phyloP scores from a whole-genome alignment of 2,329 filamentous ascomycete genomes.

The Aureobasidium sp. region DNA sequence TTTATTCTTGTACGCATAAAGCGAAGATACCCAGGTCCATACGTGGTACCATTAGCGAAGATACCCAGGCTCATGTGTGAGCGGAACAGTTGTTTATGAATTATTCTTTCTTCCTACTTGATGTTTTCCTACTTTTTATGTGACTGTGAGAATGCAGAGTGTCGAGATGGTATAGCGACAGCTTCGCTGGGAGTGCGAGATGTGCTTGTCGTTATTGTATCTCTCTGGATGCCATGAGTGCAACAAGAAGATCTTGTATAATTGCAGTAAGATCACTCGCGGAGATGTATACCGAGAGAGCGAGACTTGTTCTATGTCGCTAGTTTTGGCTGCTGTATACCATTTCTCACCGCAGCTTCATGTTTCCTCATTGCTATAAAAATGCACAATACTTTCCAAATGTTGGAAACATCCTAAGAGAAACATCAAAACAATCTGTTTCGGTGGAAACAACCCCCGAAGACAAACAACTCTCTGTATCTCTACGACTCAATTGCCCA shows the following conservation, averaged over 20 bases:
- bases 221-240: background rate
- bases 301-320: background rate
- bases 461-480: background rate
- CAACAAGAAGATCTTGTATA: background rate
- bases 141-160: background rate
- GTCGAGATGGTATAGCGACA: background rate
- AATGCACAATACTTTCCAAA: background rate
- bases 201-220: background rate
- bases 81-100: background rate
- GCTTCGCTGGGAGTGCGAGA: background rate
- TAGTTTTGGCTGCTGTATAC: background rate
- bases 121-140: background rate
- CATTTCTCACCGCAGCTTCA: background rate
- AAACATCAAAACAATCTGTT: background rate
- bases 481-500: too few relatives aligned
- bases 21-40: background rate
- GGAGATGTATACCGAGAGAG: background rate
- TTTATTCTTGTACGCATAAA: background rate
- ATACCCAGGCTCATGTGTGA: background rate
- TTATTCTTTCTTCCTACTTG: too few relatives aligned
- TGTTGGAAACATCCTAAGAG: background rate
- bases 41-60: background rate
- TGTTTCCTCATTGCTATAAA: background rate
- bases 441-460: background rate
- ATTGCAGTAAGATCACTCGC: background rate